Evolutionary conservation across 257 asterid species (phyloP), one percentile per base, ranked within the genome.

Genomic region (Gardenia jasminoides): DNA sequence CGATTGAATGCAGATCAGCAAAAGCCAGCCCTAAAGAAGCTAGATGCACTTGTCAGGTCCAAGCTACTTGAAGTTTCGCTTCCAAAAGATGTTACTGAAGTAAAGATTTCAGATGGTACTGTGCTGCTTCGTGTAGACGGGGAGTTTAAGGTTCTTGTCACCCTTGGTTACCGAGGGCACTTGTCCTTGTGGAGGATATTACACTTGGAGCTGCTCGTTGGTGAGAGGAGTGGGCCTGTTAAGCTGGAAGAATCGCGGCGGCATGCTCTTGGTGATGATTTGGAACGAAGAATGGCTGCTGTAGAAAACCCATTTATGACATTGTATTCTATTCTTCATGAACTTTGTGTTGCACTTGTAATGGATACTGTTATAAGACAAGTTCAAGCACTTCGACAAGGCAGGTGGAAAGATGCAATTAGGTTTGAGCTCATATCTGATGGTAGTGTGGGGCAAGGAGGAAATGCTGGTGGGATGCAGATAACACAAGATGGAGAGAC

Each of bases 111-210:
- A 77, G 97, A 94, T 66, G 99, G 99, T 85, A 94, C 95, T 75
- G 98, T 86, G 70, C 82, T 89, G 91, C 91, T 96, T 84, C 85
- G 91, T 75, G 98, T 94, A 82, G 91, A 91, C 79, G 99, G 99
- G 76, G 99, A 94, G 84, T 96, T 96, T 83, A 91, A 96, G 84
- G 93, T 96, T 90, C 94, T 96, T 68, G 90, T 89, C 62, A 94
- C 99, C 74, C 98, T 94, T 88, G 99, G 99, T 79, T 96, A 96
- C 85, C 91, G 99, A 81, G 99, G 99, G 17, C 97, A 94, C 86
- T 85, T 96, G 85, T 90, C 98, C 58, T 80, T 96, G 92, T 96
- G 98, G 99, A 91, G 99, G 84, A 96, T 96, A 88, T 88, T 96
- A 67, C 98, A 96, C 84, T 81, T 96, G 94, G 97, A 96, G 86